Base-by-base conservation (phyloP, 768 basidiomycete genomes). In the Pholiota molesta region DNA sequence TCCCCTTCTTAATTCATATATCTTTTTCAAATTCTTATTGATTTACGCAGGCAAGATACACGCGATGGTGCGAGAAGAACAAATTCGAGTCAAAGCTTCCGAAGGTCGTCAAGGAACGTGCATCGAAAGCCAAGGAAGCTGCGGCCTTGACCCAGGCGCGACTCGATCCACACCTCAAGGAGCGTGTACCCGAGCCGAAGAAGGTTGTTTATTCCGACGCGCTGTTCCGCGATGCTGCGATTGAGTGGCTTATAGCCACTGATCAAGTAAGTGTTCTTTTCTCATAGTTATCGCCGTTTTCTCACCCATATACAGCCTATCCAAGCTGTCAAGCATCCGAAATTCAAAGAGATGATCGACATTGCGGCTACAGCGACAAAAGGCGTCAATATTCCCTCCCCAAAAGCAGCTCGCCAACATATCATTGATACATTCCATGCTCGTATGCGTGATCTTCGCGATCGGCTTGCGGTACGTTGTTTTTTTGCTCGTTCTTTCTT, bases 181-280 rank as follows among this genome's bases (percentile, higher is more conserved):
- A 56, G 16, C 51, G 26, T 23, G 16, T 37, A 31, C 40, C 37
- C 1, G 45, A 19, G 55, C 53, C 60, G 17, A 49, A 9, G 0
- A 33, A 52, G 0, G n/a, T 47, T 7, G 55, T 54, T 1, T 67
- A 62, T 35, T 28, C 55, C 1, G 37, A 67, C 13, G 42, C 58
- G 0, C 13, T 59, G 1, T 67, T 63, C 26, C 51, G 42, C 1
- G 45, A 61, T 7, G 64, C 59, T 0, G 59, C 61, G 2, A 69
- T 73, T 52, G 59, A 77, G 51, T 78, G 76, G 78, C 63, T 78
- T 3, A 66, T 78, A 26, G 66, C 69, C 9, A 77, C 75, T 9
- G 69, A 78, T 66, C 75, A 78, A 67, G 77, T 76, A 49, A 31
- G 60, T 62, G 21, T 13, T 10, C 8, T 13, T 37, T n/a, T 54